These are phyloP conservation scores for Dactylis glomerata DNA, from an alignment of 176 grass and related monocot species.

Conservation along the genomic window DNA sequence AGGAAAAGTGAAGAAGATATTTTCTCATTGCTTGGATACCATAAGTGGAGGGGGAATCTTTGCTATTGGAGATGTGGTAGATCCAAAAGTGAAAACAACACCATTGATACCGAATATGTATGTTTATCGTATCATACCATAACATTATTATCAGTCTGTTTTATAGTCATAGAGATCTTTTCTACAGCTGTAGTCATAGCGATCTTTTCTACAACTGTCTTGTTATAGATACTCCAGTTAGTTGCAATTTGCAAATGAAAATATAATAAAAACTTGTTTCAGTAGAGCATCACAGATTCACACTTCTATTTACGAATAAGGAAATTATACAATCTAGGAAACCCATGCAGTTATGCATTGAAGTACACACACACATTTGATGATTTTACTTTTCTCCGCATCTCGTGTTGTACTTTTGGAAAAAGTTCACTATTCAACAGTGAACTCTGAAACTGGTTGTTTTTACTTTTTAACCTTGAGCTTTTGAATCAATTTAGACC, in stretches of 20 bases:
- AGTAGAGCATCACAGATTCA: constrained; percentile 13
- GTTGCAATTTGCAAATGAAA: background rate
- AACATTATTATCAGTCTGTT: constrained; percentile 12
- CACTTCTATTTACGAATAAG: background rate
- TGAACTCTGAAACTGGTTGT: background rate
- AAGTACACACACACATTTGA: background rate
- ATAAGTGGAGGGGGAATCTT: constrained; percentile 85
- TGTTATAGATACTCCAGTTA: constrained; percentile 10
- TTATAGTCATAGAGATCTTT: background rate
- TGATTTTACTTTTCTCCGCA: background rate
- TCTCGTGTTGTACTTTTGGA: background rate
- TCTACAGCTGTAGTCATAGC: background rate
- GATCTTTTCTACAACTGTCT: background rate
- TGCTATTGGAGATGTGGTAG: constrained; percentile 77
- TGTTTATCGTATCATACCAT: constrained; percentile 23
- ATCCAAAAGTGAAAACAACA: constrained; percentile 92
- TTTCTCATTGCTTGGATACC: constrained; percentile 95
- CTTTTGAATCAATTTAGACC: background rate
- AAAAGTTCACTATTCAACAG: background rate
- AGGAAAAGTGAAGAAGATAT: constrained; percentile 91
- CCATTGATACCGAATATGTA: constrained; percentile 79
- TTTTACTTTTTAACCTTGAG: background rate
- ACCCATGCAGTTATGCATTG: background rate
- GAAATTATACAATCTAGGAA: background rate
- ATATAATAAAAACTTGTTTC: constrained; percentile 8